Evolutionary conservation across 2,329 filamentous ascomycete genomes (phyloP).

Genomic region (Cryoendolithus antarcticus): DNA sequence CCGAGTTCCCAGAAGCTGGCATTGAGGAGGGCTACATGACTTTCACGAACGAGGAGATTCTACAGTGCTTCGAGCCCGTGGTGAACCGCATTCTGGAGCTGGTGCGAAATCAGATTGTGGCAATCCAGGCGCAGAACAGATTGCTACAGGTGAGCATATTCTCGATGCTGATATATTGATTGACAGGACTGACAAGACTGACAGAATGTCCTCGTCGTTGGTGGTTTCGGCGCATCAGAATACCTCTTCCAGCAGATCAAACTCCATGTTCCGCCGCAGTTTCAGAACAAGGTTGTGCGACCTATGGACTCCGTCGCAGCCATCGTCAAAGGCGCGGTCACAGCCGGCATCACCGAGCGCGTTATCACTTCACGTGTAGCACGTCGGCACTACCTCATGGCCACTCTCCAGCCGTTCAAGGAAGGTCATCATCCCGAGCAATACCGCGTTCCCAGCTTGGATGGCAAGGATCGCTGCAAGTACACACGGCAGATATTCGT

Average conservation of each 20-base stretch:
- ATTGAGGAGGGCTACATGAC: conserved; percentile 99
- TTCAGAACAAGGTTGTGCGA: conserved; percentile 94
- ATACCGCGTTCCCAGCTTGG: conserved; percentile 89
- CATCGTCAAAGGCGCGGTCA: conserved; percentile 96
- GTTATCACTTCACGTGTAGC: conserved; percentile 95
- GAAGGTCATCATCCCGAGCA: conserved; percentile 98
- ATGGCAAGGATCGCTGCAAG: conserved; percentile 97
- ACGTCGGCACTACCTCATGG: conserved; percentile 97
- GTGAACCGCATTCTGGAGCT: conserved; percentile 94
- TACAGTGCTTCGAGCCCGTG: conserved; percentile 97
- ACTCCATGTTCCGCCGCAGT: conserved; percentile 92
- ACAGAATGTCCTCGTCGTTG: conserved; percentile 85
- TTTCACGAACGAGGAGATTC: conserved; percentile 96
- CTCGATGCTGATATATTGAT: not conserved
- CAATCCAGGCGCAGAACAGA: conserved; percentile 93
- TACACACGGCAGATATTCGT: conserved; percentile 98
- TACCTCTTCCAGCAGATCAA: conserved; percentile 99
- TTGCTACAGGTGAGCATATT: conserved; percentile 54
- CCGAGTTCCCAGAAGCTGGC: conserved; percentile 91
- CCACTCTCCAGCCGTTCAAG: conserved; percentile 95
- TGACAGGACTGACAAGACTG: conserved; percentile 15
- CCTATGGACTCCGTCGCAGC: conserved; percentile 98
- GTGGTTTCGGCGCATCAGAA: conserved; percentile 95
- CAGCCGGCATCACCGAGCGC: conserved; percentile 91
- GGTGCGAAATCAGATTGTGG: conserved; percentile 96